Conservation (phyloP, 495 filamentous ascomycete genomes). For the Filosporella fistucella region DNA sequence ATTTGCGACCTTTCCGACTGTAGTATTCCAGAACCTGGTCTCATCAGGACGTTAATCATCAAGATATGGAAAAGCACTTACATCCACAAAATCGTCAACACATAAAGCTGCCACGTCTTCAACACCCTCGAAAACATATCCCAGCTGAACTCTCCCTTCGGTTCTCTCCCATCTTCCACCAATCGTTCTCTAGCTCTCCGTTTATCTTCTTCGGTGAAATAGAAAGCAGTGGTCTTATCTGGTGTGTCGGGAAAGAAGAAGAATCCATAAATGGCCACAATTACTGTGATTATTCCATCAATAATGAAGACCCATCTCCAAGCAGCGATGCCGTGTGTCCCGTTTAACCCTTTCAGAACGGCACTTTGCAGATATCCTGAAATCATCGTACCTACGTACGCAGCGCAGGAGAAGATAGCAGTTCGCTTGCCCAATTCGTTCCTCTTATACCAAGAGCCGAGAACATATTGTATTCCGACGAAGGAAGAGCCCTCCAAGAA, state of each 20-base stretch:
- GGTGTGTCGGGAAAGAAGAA: conserved; percentile 57
- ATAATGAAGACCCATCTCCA: conserved; percentile 69
- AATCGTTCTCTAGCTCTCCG: conserved; percentile 37
- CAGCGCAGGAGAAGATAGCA: conserved; percentile 43
- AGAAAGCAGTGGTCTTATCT: conserved; percentile 43
- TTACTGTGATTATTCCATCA: conserved; percentile 36
- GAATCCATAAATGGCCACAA: conserved; percentile 52
- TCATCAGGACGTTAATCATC: conserved; percentile 31
- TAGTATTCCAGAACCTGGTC: conserved; percentile 37
- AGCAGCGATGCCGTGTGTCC: conserved; percentile 42
- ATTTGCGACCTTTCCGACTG: conserved; percentile 36
- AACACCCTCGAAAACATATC: conserved; percentile 33
- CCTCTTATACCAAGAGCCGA: conserved; percentile 61
- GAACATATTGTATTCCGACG: conserved; percentile 57
- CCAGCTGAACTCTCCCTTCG: conserved; percentile 27
- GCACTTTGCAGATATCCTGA: conserved; percentile 52
- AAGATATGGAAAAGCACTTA: background rate
- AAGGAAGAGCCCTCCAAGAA: conserved; percentile 54
- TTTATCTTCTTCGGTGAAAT: conserved; percentile 38
- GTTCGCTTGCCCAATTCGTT: conserved; percentile 58
- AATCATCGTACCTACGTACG: conserved; percentile 40
- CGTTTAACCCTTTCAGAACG: conserved; percentile 44
- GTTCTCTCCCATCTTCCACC: conserved; percentile 23
- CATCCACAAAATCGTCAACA: conserved; percentile 35
- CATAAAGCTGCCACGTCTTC: conserved; percentile 40